These are phyloP conservation scores for Phytophthora parvispora DNA, from an alignment of 352 stramenopile genomes.

Conservation along the genomic window DNA sequence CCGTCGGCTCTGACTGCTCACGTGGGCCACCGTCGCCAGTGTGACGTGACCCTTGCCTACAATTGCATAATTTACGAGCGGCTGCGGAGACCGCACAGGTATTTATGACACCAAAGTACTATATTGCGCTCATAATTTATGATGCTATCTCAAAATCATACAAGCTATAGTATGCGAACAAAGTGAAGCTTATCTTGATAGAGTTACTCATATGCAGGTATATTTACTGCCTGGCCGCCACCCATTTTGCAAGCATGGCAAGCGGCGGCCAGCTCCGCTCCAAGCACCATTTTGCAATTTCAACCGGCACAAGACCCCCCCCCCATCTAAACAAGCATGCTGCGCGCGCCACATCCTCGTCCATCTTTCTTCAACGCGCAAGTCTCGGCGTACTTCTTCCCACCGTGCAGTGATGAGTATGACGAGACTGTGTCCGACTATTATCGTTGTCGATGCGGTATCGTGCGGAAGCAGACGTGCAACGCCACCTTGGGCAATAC, in stretches of 20 bases:
- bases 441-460: neutral
- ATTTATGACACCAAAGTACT: too few species aligned
- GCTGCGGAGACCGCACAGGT: too few species aligned
- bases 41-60: neutral
- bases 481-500: neutral
- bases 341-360: neutral
- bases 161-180: neutral
- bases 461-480: neutral
- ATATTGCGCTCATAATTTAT: neutral
- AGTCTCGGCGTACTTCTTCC: neutral
- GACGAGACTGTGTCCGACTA: neutral
- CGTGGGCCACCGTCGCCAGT: neutral
- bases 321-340: neutral
- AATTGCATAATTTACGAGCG: too few species aligned
- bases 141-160: neutral
- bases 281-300: neutral
- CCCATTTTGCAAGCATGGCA: neutral
- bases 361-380: neutral
- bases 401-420: neutral
- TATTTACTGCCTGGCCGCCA: neutral
- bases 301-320: neutral
- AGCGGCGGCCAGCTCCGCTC: neutral
- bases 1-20: too few species aligned
- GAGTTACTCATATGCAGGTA: neutral
- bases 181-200: neutral